phyloP scores from a whole-genome alignment of 495 filamentous ascomycete species.

The Delitschia confertaspora region DNA sequence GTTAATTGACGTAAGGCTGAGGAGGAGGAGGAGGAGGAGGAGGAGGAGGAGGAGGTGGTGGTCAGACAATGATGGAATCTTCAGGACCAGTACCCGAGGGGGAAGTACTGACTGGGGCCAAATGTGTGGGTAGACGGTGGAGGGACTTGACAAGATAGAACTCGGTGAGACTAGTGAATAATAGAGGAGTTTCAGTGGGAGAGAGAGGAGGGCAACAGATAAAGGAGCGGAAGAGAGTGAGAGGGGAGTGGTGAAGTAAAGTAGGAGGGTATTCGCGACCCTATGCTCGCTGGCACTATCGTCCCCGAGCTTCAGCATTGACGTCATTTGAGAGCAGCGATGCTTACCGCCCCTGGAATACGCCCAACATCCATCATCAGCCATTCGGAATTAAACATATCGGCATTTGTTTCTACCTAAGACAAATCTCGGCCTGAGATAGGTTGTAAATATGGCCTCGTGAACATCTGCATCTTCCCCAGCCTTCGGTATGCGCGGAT shows the following conservation, averaged over 20 bases:
- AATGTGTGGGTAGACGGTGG: neutral
- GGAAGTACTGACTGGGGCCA: neutral
- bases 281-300: neutral
- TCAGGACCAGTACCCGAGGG: neutral
- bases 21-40: slow-evolving; percentile 1
- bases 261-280: no score
- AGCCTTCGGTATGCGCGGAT: no score
- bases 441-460: no score
- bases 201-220: neutral
- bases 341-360: neutral
- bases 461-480: no score
- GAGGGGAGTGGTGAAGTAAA: no score
- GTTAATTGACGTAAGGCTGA: slow-evolving; percentile 14
- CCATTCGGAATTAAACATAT: no score
- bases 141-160: neutral
- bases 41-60: slow-evolving; percentile 8
- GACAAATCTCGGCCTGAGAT: no score
- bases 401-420: no score
- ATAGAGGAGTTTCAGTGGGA: neutral
- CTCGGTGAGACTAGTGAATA: neutral
- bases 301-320: neutral
- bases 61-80: neutral
- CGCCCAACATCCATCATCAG: no score
- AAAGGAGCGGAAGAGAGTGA: slow-evolving; percentile 1
- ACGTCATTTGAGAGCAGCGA: neutral